Percentiles rank a stretch among this genome's conserved stretches.
These are phyloP conservation scores for Aureobasidium sp. DNA, from an alignment of 2,329 filamentous ascomycete genomes.

Conservation along the genomic window DNA sequence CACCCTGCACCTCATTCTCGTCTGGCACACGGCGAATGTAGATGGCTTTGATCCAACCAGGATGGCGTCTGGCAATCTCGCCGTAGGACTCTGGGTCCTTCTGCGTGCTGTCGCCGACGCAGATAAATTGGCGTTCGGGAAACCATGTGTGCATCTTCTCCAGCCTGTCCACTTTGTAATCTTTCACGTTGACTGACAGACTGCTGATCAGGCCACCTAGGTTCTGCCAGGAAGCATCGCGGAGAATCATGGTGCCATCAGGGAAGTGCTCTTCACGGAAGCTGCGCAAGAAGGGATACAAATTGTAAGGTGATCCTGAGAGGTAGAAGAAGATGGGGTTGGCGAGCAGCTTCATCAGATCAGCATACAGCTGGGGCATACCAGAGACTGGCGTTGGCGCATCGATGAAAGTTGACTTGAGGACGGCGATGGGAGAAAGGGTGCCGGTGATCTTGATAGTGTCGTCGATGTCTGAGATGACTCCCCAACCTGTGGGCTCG, in stretches of 20 bases:
- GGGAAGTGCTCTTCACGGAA: conserved; percentile 70
- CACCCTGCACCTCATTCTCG: conserved; percentile 50
- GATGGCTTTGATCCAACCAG: conserved; percentile 74
- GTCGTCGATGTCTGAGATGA: conserved; percentile 89
- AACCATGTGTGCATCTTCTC: conserved; percentile 72
- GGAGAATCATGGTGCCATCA: conserved; percentile 71
- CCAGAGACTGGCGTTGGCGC: conserved; percentile 62
- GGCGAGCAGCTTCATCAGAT: conserved; percentile 50
- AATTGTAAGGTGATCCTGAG: conserved; percentile 87
- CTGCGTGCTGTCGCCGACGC: conserved; percentile 86
- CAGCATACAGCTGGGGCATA: conserved; percentile 77
- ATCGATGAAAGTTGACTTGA: conserved; percentile 77
- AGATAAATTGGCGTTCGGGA: conserved; percentile 70
- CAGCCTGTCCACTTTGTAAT: conserved; percentile 80
- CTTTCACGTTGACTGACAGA: conserved; percentile 71
- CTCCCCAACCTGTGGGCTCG: conserved; percentile 69
- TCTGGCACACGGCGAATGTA: conserved; percentile 79
- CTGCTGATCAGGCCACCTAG: conserved; percentile 71
- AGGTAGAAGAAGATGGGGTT: conserved; percentile 84
- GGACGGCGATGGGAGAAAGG: conserved; percentile 68
- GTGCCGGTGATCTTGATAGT: conserved; percentile 91
- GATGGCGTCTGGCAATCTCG: conserved; percentile 61
- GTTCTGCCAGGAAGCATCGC: conserved; percentile 81
- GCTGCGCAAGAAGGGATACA: conserved; percentile 75
- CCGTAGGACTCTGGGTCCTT: conserved; percentile 86